Evolutionary conservation across 352 stramenopile genomes (phyloP).

Genomic region (Globisporangium nodosum): DNA sequence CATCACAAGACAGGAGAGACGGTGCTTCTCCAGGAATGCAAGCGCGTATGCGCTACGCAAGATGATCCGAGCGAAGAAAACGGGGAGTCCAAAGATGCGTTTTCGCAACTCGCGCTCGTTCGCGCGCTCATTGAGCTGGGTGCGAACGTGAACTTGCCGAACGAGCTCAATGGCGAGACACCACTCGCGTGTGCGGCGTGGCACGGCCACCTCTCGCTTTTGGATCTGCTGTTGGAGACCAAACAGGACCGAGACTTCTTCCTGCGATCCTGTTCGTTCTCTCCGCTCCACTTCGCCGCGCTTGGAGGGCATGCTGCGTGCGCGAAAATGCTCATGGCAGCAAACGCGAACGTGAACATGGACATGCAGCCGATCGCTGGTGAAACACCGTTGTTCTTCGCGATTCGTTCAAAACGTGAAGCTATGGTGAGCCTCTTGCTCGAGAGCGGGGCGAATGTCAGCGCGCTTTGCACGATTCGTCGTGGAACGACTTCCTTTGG

Average conservation of each 20-base stretch:
- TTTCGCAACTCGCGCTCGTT: constrained; percentile 30
- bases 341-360: constrained; percentile 32
- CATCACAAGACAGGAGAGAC: constrained; percentile 35
- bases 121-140: constrained; percentile 43
- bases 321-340: constrained; percentile 33
- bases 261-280: constrained; percentile 34
- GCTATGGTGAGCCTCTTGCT: constrained; percentile 46
- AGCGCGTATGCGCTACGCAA: constrained; percentile 28
- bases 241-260: constrained; percentile 33
- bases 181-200: constrained; percentile 45
- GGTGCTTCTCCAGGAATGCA: constrained; percentile 51
- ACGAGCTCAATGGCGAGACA: constrained; percentile 42
- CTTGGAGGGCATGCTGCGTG: constrained; percentile 34
- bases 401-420: constrained; percentile 43
- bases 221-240: constrained; percentile 51
- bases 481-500: constrained; percentile 32
- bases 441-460: constrained; percentile 27
- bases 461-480: constrained; percentile 38
- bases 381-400: constrained; percentile 53
- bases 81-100: constrained; percentile 3
- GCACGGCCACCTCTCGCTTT: constrained; percentile 34
- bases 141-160: constrained; percentile 47
- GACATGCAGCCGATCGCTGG: constrained; percentile 25
- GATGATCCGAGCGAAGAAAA: neutral
- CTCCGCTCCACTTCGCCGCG: constrained; percentile 51